These are phyloP conservation scores for Lentithecium fluviatile DNA, from an alignment of 495 filamentous ascomycete genomes.

Conservation along the genomic window DNA sequence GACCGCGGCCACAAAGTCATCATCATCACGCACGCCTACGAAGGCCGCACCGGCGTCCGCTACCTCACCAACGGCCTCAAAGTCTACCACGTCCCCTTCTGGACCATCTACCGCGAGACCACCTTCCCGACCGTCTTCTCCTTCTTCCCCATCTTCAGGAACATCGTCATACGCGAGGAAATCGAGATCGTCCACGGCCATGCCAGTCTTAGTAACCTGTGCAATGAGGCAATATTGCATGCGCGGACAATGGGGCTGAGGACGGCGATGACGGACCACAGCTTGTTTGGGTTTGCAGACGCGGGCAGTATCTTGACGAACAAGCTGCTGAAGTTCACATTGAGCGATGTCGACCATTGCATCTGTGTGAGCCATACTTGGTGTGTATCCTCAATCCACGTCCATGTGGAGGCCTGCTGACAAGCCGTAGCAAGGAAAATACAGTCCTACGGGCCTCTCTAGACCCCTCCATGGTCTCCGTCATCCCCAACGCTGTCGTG, in stretches of 20 bases:
- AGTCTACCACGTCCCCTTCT: conserved; percentile 94
- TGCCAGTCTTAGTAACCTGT: conserved; percentile 84
- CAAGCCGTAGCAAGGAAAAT: conserved; percentile 78
- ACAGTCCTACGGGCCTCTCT: conserved; percentile 92
- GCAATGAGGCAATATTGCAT: conserved; percentile 93
- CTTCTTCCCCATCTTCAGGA: conserved; percentile 94
- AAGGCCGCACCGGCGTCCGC: conserved; percentile 85
- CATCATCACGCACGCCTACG: conserved; percentile 95
- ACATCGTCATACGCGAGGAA: conserved; percentile 87
- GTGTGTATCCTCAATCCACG: conserved; percentile 50
- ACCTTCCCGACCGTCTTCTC: conserved; percentile 99
- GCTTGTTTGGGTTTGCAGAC: conserved; percentile 96
- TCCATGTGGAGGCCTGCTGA: conserved; percentile 8
- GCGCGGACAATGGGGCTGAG: conserved; percentile 93
- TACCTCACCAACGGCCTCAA: conserved; percentile 98
- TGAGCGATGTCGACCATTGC: conserved; percentile 97
- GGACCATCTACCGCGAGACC: conserved; percentile 88
- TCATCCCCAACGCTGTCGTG: conserved; percentile 96
- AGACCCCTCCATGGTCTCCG: conserved; percentile 94
- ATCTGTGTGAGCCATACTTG: conserved; percentile 98
- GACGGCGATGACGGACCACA: conserved; percentile 96
- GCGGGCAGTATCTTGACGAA: conserved; percentile 95
- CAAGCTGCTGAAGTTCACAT: conserved; percentile 89
- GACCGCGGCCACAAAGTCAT: conserved; percentile 98
- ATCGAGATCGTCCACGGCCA: conserved; percentile 98